phyloP scores from a whole-genome alignment of 345 rosid species.

The Populus nigra region DNA sequence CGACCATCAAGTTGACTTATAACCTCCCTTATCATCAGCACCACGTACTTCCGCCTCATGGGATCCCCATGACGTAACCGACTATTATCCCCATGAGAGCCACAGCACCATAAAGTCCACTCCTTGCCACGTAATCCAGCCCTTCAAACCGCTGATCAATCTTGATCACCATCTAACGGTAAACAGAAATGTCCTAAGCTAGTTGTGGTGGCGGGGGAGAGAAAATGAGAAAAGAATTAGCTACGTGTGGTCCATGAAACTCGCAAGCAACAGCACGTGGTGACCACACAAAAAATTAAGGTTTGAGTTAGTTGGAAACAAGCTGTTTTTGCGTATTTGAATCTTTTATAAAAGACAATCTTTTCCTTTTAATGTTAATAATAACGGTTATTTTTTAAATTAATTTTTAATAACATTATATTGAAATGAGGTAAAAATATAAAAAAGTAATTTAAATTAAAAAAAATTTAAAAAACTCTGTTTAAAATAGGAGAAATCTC shows the following conservation, averaged over 20 bases:
- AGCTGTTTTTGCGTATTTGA: background rate
- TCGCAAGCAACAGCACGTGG: conserved; percentile 1
- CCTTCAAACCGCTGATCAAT: background rate
- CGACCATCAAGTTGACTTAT: conserved; percentile 9
- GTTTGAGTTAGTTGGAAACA: background rate
- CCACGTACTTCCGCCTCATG: background rate
- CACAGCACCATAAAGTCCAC: background rate
- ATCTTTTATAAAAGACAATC: too few species aligned
- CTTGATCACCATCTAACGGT: background rate
- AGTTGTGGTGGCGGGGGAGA: too few species aligned
- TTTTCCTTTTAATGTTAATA: too few species aligned
- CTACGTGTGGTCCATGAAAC: background rate
- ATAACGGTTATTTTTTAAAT: too few species aligned
- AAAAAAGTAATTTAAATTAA: too few species aligned
- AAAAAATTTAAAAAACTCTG: too few species aligned
- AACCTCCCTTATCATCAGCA: background rate
- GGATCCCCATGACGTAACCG: background rate
- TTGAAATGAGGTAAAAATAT: too few species aligned
- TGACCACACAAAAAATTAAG: background rate
- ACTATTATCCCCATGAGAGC: background rate
- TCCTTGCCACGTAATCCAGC: background rate
- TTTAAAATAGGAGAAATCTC: too few species aligned
- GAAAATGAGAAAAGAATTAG: background rate
- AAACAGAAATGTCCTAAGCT: too few species aligned
- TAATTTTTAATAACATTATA: too few species aligned